Conservation (phyloP, 176 grass and related monocot genomes). For the Melocanna baccifera region DNA sequence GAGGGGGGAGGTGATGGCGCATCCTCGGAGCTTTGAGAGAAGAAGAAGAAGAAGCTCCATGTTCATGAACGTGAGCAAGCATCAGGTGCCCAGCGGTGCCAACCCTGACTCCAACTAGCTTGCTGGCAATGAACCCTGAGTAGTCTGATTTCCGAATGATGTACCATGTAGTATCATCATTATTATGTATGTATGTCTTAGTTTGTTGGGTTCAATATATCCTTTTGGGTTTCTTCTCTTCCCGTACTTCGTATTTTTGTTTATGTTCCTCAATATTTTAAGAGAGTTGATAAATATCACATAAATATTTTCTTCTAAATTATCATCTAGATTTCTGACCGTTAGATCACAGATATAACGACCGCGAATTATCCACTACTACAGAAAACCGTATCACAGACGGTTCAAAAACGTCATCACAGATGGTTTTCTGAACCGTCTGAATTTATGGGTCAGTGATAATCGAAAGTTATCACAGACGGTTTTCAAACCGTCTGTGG, state of each 20-base stretch:
- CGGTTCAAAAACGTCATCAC: no score
- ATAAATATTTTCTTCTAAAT: no score
- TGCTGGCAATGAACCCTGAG: background rate
- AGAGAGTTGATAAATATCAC: no score
- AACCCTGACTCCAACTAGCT: constrained; percentile 40
- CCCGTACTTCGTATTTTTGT: background rate
- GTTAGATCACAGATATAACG: no score
- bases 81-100: constrained; percentile 33
- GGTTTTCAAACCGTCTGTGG: no score
- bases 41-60: background rate
- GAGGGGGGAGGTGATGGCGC: background rate
- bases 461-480: no score
- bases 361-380: no score
- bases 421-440: no score
- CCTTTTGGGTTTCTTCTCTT: background rate
- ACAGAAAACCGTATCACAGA: no score
- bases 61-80: constrained; percentile 17
- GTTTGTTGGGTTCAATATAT: background rate
- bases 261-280: background rate
- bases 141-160: background rate
- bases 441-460: no score
- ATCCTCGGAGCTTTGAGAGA: background rate
- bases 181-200: background rate
- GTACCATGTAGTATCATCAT: background rate
- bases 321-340: no score